Evolutionary conservation across 306 rosid genomes (phyloP), one percentile per base, ranked within the genome.

Genomic region (Rubus parviflorus): DNA sequence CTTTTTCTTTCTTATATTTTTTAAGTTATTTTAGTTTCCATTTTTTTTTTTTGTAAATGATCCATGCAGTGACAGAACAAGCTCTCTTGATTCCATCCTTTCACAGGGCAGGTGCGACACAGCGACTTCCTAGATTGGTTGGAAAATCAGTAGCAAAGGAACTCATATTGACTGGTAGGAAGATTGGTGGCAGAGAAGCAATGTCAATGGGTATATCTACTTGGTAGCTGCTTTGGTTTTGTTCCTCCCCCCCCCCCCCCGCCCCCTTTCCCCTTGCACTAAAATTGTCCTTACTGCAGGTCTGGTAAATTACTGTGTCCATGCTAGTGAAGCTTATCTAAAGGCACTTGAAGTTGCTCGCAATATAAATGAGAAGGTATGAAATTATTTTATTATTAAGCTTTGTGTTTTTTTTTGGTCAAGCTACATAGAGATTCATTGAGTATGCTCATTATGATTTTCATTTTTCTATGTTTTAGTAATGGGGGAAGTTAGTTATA

Each of bases 21-120:
- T 15, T 14, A 17, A 8, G 17, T 9, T 41, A 1, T 17, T 22
- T 52, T 25, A 60, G 11, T 72, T 17, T 16, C 8, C 14, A 0
- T 7, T 45, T 47, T 42, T 15, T 57, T 35, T 13, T 52, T 56
- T 56, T 14, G 30, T 63, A 43, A 35, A 45, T 68, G 25, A 45
- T 72, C 10, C 30, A 12, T 65, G 61, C 60, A 53, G 74, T 23
- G 42, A 76, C 73, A 70, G 74, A 65, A 49, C 65, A 41, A 54
- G 62, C 66, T 83, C 81, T 74, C 63, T 49, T 68, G 80, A 57
- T 81, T 68, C 73, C 42, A 38, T 85, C 48, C 67, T 67, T 85
- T 77, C 63, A 69, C 93, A 95, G 99, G 83, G 99, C 97, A 67
- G 99, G 99, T 72, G 99, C 96, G 78, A 90, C 99, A 1, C 95